Conservation (phyloP, 2,329 filamentous ascomycete genomes). For the Teratosphaeria epicoccoides region DNA sequence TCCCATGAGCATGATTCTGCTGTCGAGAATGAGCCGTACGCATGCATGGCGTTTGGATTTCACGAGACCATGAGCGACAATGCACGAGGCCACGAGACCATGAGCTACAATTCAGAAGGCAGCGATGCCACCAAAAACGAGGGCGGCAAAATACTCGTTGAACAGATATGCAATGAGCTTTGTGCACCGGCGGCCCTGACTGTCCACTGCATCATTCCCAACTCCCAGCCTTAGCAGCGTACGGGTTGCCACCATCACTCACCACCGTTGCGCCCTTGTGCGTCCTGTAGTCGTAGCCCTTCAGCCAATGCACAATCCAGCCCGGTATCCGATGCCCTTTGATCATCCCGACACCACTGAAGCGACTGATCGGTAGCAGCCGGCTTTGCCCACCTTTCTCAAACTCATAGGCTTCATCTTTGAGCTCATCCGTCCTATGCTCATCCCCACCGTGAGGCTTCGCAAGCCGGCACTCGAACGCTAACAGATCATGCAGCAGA, state of each 20-base stretch:
- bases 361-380: constrained; percentile 30
- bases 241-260: constrained; percentile 15
- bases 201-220: too few species aligned
- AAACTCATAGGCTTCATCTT: constrained; percentile 23
- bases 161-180: too few species aligned
- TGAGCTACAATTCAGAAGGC: not conserved
- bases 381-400: too few species aligned
- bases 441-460: constrained; percentile 13
- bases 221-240: constrained; percentile 9
- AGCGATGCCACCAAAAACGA: too few species aligned
- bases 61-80: not conserved
- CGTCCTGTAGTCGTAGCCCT: constrained; percentile 28
- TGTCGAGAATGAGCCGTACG: not conserved
- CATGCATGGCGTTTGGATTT: not conserved
- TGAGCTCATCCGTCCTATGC: constrained; percentile 18
- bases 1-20: constrained; percentile 1
- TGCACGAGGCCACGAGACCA: not conserved
- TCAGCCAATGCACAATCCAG: constrained; percentile 28
- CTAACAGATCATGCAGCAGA: constrained; percentile 24
- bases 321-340: constrained; percentile 30
- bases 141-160: too few species aligned
- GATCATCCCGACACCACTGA: constrained; percentile 28
- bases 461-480: constrained; percentile 17
- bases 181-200: too few species aligned
- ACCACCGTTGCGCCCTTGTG: constrained; percentile 16